A percentile compares a stretch with the other conserved stretches of the same genome.
Conservation (phyloP, 2,329 filamentous ascomycete species). For the Talaromyces sp. region DNA sequence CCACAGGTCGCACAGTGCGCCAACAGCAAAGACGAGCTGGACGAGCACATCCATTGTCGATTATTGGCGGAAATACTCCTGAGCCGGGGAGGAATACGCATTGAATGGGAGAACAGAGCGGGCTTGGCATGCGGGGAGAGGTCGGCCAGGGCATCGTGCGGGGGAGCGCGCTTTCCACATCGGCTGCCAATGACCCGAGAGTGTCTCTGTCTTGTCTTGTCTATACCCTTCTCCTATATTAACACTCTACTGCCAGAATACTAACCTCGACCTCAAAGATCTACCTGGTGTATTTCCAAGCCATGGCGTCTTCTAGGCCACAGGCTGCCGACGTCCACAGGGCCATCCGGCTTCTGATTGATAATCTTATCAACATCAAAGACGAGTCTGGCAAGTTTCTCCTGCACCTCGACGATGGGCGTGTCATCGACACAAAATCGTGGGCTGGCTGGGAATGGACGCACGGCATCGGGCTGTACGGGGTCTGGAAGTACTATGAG, state of each 20-base stretch:
- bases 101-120: not conserved
- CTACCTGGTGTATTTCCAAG: not conserved
- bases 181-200: not conserved
- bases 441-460: constrained; percentile 76
- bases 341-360: constrained; percentile 62
- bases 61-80: not conserved
- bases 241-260: not conserved
- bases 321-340: constrained; percentile 40
- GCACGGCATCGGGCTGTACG: constrained; percentile 73
- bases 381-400: constrained; percentile 71
- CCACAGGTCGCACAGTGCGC: not conserved
- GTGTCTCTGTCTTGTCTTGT: not conserved
- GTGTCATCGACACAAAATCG: constrained; percentile 76
- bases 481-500: constrained; percentile 76
- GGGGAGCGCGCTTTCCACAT: not conserved
- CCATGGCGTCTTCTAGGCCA: constrained; percentile 16
- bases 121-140: not conserved
- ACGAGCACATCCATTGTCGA: not conserved
- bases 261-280: not conserved
- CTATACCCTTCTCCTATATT: not conserved
- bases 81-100: not conserved
- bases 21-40: not conserved
- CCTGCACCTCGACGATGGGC: constrained; percentile 63
- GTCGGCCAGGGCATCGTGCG: not conserved
- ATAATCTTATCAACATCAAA: constrained; percentile 71